Conservation (phyloP, 805 yeast genomes). For the Wickerhamomyces kurtzmanii region DNA sequence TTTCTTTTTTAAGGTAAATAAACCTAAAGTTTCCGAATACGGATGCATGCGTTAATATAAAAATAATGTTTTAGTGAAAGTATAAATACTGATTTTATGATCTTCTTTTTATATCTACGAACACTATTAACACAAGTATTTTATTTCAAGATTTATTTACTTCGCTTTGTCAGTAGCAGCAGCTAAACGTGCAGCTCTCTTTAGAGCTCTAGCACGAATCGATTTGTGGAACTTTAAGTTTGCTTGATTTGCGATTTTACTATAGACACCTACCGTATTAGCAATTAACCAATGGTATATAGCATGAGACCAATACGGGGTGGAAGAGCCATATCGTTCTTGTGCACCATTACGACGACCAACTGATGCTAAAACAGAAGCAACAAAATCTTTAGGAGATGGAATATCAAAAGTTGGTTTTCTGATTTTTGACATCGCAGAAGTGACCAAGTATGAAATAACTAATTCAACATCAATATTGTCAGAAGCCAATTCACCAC, state of each 20-base stretch:
- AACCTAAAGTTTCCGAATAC: no score
- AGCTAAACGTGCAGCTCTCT: slow-evolving; percentile 47
- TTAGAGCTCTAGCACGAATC: slow-evolving; percentile 76
- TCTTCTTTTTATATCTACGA: no score
- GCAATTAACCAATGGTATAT: slow-evolving; percentile 78
- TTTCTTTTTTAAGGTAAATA: no score
- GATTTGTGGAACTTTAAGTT: slow-evolving; percentile 71
- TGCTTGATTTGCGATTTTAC: slow-evolving; percentile 54
- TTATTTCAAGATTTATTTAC: no score
- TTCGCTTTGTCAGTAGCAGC: no score
- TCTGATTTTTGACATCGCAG: slow-evolving; percentile 92
- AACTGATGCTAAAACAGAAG: slow-evolving; percentile 52
- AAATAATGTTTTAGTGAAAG: no score
- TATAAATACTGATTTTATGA: no score
- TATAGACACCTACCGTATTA: slow-evolving; percentile 73
- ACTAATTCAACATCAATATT: slow-evolving; percentile 82
- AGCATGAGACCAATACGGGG: slow-evolving; percentile 95
- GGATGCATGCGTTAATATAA: no score
- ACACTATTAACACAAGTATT: no score
- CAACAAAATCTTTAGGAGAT: slow-evolving; percentile 70
- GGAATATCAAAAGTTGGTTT: slow-evolving; percentile 72
- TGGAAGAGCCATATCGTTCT: slow-evolving; percentile 74
- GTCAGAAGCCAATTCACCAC: slow-evolving; percentile 65
- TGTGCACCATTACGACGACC: slow-evolving; percentile 92
- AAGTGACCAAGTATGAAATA: slow-evolving; percentile 82